phyloP scores from a whole-genome alignment of 805 yeast genomes.

The Maudiozyma pseudohumilis region DNA sequence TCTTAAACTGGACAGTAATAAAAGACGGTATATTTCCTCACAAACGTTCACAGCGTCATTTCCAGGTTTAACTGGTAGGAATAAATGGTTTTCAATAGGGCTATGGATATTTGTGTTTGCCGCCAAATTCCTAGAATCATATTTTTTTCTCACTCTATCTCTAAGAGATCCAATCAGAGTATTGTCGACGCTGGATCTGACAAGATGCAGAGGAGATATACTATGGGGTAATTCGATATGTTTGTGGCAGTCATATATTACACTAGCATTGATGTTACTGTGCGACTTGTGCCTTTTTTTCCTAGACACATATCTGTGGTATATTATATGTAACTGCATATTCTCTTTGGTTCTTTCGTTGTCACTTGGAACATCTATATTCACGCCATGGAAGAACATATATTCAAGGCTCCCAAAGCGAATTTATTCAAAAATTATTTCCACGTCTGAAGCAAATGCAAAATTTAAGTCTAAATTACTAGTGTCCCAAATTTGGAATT shows the following conservation, averaged over 20 bases:
- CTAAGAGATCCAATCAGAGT: constrained; percentile 67
- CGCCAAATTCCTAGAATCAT: constrained; percentile 67
- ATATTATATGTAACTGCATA: constrained; percentile 66
- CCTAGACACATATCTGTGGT: constrained; percentile 79
- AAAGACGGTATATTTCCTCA: constrained; percentile 42
- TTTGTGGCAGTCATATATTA: constrained; percentile 43
- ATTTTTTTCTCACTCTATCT: constrained; percentile 65
- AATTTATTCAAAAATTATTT: constrained; percentile 58
- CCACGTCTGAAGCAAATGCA: constrained; percentile 38
- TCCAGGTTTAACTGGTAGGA: constrained; percentile 42
- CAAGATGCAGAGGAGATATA: constrained; percentile 52
- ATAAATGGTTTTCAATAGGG: constrained; percentile 52
- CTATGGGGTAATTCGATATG: constrained; percentile 47
- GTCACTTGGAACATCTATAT: constrained; percentile 67
- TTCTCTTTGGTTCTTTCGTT: constrained; percentile 65
- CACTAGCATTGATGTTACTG: constrained; percentile 42
- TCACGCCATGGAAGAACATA: constrained; percentile 85
- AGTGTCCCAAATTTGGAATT: constrained; percentile 72
- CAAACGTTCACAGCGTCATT: constrained; percentile 52
- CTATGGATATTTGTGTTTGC: constrained; percentile 60
- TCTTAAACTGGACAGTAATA: constrained; percentile 23
- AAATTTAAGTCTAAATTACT: constrained; percentile 43
- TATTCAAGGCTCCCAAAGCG: constrained; percentile 69
- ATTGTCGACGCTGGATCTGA: constrained; percentile 44
- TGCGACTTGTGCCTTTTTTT: constrained; percentile 65